A percentile compares a stretch with the other conserved stretches of the same genome.
These are phyloP conservation scores for Vicia sativa DNA, from an alignment of 306 rosid species.

Conservation along the genomic window DNA sequence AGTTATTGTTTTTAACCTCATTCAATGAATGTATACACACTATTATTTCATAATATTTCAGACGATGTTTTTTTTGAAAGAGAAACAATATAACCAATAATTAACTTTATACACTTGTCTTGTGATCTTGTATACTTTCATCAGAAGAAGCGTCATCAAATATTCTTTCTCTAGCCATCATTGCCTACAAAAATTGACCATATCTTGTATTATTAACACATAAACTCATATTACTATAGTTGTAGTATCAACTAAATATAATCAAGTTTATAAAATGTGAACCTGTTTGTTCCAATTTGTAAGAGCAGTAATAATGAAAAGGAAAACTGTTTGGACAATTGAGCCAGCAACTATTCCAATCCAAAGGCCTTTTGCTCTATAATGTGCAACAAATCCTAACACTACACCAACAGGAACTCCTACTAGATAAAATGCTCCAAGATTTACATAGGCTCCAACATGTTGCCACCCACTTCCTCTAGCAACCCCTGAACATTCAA, in stretches of 20 bases:
- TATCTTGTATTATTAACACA: background rate
- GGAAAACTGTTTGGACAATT: slow-evolving; percentile 40
- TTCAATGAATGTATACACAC: too few relatives aligned
- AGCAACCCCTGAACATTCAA: slow-evolving; percentile 38
- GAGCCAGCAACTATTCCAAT: slow-evolving; percentile 46
- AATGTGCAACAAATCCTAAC: slow-evolving; percentile 42
- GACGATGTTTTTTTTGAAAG: too few relatives aligned
- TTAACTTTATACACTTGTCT: background rate
- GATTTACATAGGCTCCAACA: slow-evolving; percentile 43
- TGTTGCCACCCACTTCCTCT: slow-evolving; percentile 56
- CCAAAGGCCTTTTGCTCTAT: slow-evolving; percentile 52
- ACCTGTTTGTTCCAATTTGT: slow-evolving; percentile 53
- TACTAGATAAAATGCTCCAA: slow-evolving; percentile 45
- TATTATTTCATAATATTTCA: too few relatives aligned
- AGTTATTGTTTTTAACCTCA: too few relatives aligned
- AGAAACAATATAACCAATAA: background rate
- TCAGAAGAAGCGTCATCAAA: slow-evolving; percentile 13
- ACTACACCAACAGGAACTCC: slow-evolving; percentile 42
- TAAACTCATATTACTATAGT: background rate
- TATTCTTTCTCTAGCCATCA: slow-evolving; percentile 45
- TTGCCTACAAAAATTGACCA: slow-evolving; percentile 34
- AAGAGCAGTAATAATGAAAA: slow-evolving; percentile 37
- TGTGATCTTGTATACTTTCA: slow-evolving; percentile 23
- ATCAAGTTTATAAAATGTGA: background rate
- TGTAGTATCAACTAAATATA: background rate